Evolutionary conservation across 192 early-diverging fungal genomes (phyloP).

Genomic region (Powellomyces hirtus): DNA sequence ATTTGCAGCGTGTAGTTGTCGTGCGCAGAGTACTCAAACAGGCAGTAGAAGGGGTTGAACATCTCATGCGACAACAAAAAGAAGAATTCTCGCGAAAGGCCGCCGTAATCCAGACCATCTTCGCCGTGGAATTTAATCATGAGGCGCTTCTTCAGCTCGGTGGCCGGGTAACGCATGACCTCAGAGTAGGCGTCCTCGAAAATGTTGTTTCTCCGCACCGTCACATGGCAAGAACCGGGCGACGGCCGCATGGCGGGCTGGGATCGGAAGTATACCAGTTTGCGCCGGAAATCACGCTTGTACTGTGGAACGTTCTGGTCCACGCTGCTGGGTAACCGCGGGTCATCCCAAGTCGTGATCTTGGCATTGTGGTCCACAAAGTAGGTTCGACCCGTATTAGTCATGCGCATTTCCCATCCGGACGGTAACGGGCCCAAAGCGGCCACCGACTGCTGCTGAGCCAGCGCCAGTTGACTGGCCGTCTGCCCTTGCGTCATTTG

Average conservation of each 20-base stretch:
- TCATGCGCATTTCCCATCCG: conserved; percentile 99
- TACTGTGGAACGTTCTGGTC: conserved; percentile 93
- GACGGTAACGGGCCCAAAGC: conserved; percentile 88
- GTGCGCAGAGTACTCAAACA: conserved; percentile 98
- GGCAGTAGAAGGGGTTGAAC: conserved; percentile 95
- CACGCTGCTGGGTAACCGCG: conserved; percentile 49
- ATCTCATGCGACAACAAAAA: conserved; percentile 97
- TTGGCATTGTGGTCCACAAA: conserved; percentile 99
- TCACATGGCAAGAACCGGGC: conserved; percentile 91
- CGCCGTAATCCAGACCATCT: conserved; percentile 98
- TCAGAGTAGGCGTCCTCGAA: conserved; percentile 97
- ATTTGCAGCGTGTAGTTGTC: conserved; percentile 99
- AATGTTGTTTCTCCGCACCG: conserved; percentile 80
- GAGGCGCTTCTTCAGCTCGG: conserved; percentile 91
- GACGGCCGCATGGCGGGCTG: conserved; percentile 83
- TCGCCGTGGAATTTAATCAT: conserved; percentile 99
- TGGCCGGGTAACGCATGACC: conserved; percentile 87
- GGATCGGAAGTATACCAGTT: conserved; percentile 94
- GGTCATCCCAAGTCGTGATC: conserved; percentile 97
- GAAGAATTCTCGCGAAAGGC: conserved; percentile 96
- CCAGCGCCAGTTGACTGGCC: conserved; percentile 46
- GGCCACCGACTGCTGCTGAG: conserved; percentile 69
- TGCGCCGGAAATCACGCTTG: conserved; percentile 97
- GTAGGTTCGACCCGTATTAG: conserved; percentile 89
- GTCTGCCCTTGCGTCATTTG: conserved; percentile 54